A percentile compares a stretch with the other conserved stretches of the same genome.
phyloP scores from a whole-genome alignment of 805 yeast species.

The Yamadazyma paraphyllophila region DNA sequence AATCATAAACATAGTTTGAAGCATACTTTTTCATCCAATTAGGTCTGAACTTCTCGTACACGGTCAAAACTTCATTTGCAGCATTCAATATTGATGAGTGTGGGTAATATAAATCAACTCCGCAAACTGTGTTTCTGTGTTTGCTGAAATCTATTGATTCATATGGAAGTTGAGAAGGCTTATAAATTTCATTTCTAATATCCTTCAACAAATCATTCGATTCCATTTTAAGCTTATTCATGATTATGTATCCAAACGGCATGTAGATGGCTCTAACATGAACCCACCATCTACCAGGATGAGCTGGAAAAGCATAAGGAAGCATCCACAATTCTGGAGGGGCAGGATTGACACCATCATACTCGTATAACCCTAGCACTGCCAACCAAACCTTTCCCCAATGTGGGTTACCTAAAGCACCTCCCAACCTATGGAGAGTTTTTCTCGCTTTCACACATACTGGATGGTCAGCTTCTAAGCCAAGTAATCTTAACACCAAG shows the following conservation, averaged over 20 bases:
- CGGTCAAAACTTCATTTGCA: slow-evolving; percentile 56
- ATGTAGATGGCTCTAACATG: slow-evolving; percentile 91
- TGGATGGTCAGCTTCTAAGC: slow-evolving; percentile 70
- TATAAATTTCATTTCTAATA: slow-evolving; percentile 78
- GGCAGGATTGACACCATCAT: slow-evolving; percentile 98
- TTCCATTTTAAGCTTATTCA: slow-evolving; percentile 53
- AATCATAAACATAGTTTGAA: slow-evolving; percentile 53
- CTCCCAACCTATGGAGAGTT: slow-evolving; percentile 73
- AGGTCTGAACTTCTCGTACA: slow-evolving; percentile 77
- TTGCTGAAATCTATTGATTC: slow-evolving; percentile 63
- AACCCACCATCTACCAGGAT: slow-evolving; percentile 99
- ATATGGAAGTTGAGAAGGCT: slow-evolving; percentile 47
- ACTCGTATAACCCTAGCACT: slow-evolving; percentile 71
- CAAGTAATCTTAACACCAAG: slow-evolving; percentile 75
- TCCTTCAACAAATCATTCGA: slow-evolving; percentile 61
- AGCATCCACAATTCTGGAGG: slow-evolving; percentile 93
- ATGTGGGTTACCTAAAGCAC: slow-evolving; percentile 88
- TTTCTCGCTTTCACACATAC: slow-evolving; percentile 74
- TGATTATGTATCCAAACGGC: slow-evolving; percentile 79
- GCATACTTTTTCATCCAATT: slow-evolving; percentile 59
- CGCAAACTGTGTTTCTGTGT: slow-evolving; percentile 83
- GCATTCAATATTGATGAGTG: slow-evolving; percentile 67
- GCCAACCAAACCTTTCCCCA: slow-evolving; percentile 98
- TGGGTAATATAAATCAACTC: slow-evolving; percentile 91
- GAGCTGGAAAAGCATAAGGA: slow-evolving; percentile 79